Evolutionary conservation across 495 filamentous ascomycete species (phyloP), one percentile per base, ranked within the genome.

Genomic region (Cercophora sp.): DNA sequence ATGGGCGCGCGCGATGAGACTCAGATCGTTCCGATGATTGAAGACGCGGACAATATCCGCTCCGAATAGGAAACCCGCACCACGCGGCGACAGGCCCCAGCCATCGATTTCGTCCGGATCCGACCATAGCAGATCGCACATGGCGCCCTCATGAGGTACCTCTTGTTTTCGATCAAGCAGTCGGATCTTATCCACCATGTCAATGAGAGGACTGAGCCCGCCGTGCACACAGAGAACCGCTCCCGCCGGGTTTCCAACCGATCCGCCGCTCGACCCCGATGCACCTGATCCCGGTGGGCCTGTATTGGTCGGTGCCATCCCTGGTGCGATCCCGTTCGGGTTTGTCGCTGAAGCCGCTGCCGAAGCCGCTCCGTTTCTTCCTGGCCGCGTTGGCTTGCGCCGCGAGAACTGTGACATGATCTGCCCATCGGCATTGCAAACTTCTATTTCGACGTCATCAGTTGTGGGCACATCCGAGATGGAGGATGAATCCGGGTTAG

Each of bases 61-160:
- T 51, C 93, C 93, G 57, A 98, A 98, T 22, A 98, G 79, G 75
- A 96, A 98, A 11, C 93, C 93, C 0, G 93, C 93, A 8, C 93
- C 93, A 34, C 93, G 88, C 0, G 93, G 93, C 16, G 89, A 95
- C 10, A 97, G 71, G 1, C 93, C 93, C 93, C 93, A 98, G 39
- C 92, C 93, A 65, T 96, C 92, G 59, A 98, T 96, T 58, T 97
- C 93, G 68, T 98, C 93, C 1, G 93, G 93, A 69, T 98, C 93
- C 4, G 89, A 95, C 93, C 93, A 98, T 11, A 98, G 78, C 4
- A 98, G 75, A 71, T 98, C 93, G 68, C 93, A 98, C 93, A 98
- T 98, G 58, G 93, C 89, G 46, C 93, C 93, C 75, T 98, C 93
- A 68, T 98, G 93, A 0, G 93, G 93, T 2, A 98, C 93, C 69